Evolutionary conservation across 352 stramenopile species (phyloP).

Genomic region (Phytophthora constricta): DNA sequence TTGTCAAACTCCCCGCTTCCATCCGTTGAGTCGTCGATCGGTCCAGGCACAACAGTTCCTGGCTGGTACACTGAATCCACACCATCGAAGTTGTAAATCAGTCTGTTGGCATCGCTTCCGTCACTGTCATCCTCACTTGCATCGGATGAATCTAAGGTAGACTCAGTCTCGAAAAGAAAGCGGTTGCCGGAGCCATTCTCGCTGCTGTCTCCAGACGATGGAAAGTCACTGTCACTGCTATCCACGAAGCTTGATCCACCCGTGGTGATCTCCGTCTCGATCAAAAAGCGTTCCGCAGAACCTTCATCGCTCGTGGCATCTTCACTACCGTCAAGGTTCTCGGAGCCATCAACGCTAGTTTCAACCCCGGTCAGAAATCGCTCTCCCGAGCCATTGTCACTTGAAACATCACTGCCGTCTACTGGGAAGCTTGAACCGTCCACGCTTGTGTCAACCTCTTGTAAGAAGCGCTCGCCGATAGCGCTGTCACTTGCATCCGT

Average conservation of each 20-base stretch:
- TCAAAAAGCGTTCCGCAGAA: not conserved
- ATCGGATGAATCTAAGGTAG: not conserved
- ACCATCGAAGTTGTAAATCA: constrained; percentile 2
- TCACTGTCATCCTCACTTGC: constrained; percentile 1
- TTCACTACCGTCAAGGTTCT: no score
- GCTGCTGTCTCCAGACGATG: not conserved
- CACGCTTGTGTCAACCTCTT: constrained; percentile 2
- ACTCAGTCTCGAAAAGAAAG: not conserved
- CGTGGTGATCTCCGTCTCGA: not conserved
- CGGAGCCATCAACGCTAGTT: no score
- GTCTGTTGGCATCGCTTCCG: no score
- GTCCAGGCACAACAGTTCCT: constrained; percentile 13
- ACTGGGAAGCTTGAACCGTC: constrained; percentile 3
- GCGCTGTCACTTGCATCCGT: constrained; percentile 13
- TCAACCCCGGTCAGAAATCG: constrained; percentile 7
- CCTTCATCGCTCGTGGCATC: not conserved
- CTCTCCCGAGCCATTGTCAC: constrained; percentile 5
- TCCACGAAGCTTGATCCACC: not conserved
- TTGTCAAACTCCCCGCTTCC: constrained; percentile 18
- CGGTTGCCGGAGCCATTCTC: constrained; percentile 5
- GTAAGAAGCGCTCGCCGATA: constrained; percentile 3
- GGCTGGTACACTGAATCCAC: constrained; percentile 16
- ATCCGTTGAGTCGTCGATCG: constrained; percentile 2
- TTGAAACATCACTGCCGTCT: no score
- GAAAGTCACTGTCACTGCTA: not conserved